Evolutionary conservation across 2,329 filamentous ascomycete genomes (phyloP).

Genomic region (Plectosphaerella plurivora): DNA sequence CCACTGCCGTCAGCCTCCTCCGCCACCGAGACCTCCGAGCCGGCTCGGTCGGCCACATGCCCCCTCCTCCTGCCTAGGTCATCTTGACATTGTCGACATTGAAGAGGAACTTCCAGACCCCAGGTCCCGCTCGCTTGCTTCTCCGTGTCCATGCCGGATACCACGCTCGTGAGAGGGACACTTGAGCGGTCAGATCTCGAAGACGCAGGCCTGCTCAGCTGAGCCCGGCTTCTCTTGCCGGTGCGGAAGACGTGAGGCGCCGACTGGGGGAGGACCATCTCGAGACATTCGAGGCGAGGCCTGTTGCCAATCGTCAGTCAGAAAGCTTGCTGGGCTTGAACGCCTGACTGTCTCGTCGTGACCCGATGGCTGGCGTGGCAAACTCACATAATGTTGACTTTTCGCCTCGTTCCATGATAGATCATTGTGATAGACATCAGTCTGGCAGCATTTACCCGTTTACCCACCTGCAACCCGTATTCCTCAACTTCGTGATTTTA

Average conservation of each 20-base stretch:
- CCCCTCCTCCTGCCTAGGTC: neutral
- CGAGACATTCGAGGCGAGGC: neutral
- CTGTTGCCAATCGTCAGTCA: neutral
- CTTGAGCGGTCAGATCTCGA: neutral
- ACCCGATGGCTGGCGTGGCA: too few species aligned
- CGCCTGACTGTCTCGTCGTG: too few species aligned
- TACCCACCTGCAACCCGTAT: too few species aligned
- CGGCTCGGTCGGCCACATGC: neutral
- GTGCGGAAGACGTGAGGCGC: neutral
- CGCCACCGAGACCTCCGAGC: neutral
- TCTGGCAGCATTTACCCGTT: too few species aligned
- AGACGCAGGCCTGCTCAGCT: neutral
- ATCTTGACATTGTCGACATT: neutral
- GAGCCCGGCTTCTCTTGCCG: neutral
- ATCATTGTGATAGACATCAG: too few species aligned
- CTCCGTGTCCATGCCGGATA: neutral
- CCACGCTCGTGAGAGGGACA: neutral
- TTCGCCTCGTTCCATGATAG: too few species aligned
- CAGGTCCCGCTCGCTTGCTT: neutral
- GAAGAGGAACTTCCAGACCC: neutral
- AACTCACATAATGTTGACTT: too few species aligned
- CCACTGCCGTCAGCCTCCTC: neutral
- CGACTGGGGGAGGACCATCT: neutral
- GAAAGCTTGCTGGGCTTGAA: too few species aligned
- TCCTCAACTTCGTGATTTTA: too few species aligned